A percentile compares a stretch with the other conserved stretches of the same genome.
Conservation (phyloP, 768 basidiomycete genomes). For the Krasilnikovozyma curviuscula region DNA sequence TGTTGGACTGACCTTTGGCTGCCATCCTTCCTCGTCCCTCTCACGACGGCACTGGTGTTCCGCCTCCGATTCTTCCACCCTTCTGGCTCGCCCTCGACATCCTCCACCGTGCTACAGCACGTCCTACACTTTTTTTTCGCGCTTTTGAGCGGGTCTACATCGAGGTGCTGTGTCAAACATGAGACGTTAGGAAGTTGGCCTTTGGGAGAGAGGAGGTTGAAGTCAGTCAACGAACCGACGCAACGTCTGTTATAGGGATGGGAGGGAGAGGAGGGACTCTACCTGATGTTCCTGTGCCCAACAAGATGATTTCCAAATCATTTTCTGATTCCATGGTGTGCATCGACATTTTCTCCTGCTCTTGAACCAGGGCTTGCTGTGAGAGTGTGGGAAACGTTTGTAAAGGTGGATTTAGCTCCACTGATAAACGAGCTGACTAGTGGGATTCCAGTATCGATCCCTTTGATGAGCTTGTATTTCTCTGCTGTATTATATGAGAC, state of each 20-base stretch:
- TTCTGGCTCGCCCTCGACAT: slow-evolving; percentile 42
- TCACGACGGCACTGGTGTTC: slow-evolving; percentile 55
- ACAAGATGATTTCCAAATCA: slow-evolving; percentile 47
- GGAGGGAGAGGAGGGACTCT: background rate
- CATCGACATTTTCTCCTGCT: too few species aligned
- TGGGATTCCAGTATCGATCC: too few species aligned
- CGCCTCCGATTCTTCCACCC: slow-evolving; percentile 69
- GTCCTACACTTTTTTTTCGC: slow-evolving; percentile 32
- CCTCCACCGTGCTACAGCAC: slow-evolving; percentile 31
- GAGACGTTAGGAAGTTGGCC: slow-evolving; percentile 31
- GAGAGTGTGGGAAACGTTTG: too few species aligned
- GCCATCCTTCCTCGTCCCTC: slow-evolving; percentile 33
- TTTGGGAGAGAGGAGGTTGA: slow-evolving; percentile 34
- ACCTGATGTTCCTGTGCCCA: slow-evolving; percentile 56
- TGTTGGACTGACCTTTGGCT: too few species aligned
- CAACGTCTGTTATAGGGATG: background rate
- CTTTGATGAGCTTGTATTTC: too few species aligned
- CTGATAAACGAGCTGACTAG: too few species aligned
- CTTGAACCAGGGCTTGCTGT: too few species aligned
- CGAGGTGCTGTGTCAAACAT: slow-evolving; percentile 54
- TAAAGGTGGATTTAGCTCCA: too few species aligned
- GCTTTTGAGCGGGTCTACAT: slow-evolving; percentile 22
- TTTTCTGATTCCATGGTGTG: too few species aligned
- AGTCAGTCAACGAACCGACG: background rate
- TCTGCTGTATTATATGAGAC: too few species aligned